A percentile compares a stretch with the other conserved stretches of the same genome.
Conservation (phyloP, 2,329 filamentous ascomycete species). For the Colletotrichum lentis region DNA sequence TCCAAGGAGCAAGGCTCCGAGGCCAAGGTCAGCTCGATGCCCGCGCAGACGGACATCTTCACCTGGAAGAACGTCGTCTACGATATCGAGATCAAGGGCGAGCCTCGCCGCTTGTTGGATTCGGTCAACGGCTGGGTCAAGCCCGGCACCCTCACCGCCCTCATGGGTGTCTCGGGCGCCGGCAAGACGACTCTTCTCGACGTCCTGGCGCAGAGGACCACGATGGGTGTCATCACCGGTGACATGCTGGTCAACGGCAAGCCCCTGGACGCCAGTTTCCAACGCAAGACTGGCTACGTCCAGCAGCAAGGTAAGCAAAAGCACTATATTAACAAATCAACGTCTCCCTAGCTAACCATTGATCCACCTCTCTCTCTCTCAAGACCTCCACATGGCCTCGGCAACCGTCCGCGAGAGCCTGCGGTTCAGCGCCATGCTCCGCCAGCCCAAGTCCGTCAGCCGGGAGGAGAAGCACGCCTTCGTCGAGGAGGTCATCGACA, state of each 20-base stretch:
- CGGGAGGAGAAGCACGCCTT: slow-evolving; percentile 67
- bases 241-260: slow-evolving; percentile 72
- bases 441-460: slow-evolving; percentile 63
- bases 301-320: slow-evolving; percentile 68
- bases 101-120: slow-evolving; percentile 76
- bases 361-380: too few species aligned
- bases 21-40: slow-evolving; percentile 45
- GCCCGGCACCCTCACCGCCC: slow-evolving; percentile 83
- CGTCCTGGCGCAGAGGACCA: slow-evolving; percentile 58
- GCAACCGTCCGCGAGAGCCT: slow-evolving; percentile 64
- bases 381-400: slow-evolving; percentile 65
- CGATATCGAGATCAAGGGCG: slow-evolving; percentile 75
- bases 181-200: slow-evolving; percentile 56
- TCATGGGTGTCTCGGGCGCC: slow-evolving; percentile 69
- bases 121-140: slow-evolving; percentile 89
- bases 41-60: slow-evolving; percentile 68
- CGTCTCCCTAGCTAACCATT: too few species aligned
- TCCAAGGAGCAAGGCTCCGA: slow-evolving; percentile 59
- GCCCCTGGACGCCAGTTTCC: slow-evolving; percentile 64
- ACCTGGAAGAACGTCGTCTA: slow-evolving; percentile 82
- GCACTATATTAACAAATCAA: too few species aligned
- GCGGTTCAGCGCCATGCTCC: slow-evolving; percentile 64
- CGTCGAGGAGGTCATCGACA: slow-evolving; percentile 70
- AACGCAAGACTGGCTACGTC: slow-evolving; percentile 72
- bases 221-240: slow-evolving; percentile 69